A percentile compares a stretch with the other conserved stretches of the same genome.
phyloP scores from a whole-genome alignment of 495 filamentous ascomycete species.

The Hypoxylon rickii region DNA sequence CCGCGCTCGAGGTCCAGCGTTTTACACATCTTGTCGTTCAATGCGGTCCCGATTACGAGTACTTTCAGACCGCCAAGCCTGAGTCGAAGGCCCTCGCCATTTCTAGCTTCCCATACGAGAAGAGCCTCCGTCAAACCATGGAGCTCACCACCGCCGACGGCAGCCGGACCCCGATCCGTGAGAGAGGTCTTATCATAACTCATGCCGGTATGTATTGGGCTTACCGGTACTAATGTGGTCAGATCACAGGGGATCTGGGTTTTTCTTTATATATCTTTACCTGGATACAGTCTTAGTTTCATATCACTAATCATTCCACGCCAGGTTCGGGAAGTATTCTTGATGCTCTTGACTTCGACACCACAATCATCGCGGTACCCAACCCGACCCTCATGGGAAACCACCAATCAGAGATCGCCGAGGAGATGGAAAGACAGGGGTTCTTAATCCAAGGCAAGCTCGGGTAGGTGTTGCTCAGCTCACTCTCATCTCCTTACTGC shows the following conservation, averaged over 20 bases:
- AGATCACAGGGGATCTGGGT: no score
- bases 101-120: constrained; percentile 26
- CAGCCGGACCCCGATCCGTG: not conserved
- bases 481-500: not conserved
- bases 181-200: constrained; percentile 70
- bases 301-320: constrained; percentile 10
- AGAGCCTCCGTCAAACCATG: constrained; percentile 8
- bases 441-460: constrained; percentile 70
- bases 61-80: constrained; percentile 29
- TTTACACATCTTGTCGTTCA: constrained; percentile 76
- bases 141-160: not conserved
- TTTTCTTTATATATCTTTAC: no score
- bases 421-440: constrained; percentile 67
- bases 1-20: constrained; percentile 52
- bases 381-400: constrained; percentile 84
- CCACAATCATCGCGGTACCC: constrained; percentile 82
- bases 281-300: not conserved
- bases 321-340: constrained; percentile 88
- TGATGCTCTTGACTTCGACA: constrained; percentile 68
- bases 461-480: constrained; percentile 53
- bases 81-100: constrained; percentile 11
- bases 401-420: constrained; percentile 86
- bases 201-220: constrained; percentile 89
- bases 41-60: constrained; percentile 64
- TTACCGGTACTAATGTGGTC: no score